A percentile compares a stretch with the other conserved stretches of the same genome.
These are phyloP conservation scores for Colletotrichum acutatum DNA, from an alignment of 2,329 filamentous ascomycete species.

Conservation along the genomic window DNA sequence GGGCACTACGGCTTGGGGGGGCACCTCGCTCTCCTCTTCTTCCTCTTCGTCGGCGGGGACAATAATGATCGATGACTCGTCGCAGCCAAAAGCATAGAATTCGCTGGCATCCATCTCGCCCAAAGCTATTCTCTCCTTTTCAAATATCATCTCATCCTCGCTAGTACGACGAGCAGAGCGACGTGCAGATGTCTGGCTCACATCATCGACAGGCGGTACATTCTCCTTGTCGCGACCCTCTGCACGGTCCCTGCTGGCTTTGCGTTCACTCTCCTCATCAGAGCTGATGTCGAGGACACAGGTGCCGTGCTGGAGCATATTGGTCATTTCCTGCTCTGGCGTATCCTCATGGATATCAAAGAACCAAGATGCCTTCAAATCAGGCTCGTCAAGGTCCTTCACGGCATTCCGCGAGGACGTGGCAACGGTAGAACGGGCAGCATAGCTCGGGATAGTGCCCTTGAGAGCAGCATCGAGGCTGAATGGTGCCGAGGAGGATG, in stretches of 20 bases:
- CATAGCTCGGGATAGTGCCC: conserved; percentile 76
- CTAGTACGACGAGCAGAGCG: conserved; percentile 46
- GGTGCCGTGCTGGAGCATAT: conserved; percentile 91
- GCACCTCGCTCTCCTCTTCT: conserved; percentile 41
- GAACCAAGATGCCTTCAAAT: conserved; percentile 78
- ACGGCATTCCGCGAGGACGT: conserved; percentile 39
- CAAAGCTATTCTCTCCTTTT: conserved; percentile 73
- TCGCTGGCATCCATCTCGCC: conserved; percentile 75
- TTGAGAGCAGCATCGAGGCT: conserved; percentile 86
- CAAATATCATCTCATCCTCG: conserved; percentile 67
- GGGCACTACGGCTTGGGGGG: conserved; percentile 6
- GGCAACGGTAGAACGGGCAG: conserved; percentile 50
- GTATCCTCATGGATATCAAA: conserved; percentile 97
- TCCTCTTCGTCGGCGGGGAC: conserved; percentile 70
- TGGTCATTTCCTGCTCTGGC: conserved; percentile 89
- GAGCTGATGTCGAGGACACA: conserved; percentile 88
- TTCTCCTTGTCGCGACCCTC: conserved; percentile 90
- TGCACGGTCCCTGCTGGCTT: conserved; percentile 60
- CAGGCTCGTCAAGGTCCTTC: conserved; percentile 52
- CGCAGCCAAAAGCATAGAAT: conserved; percentile 74
- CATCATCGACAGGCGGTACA: conserved; percentile 77
- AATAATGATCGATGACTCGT: conserved; percentile 70
- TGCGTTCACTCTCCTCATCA: conserved; percentile 78
- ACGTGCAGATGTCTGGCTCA: conserved; percentile 65
- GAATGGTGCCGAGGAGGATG: conserved; percentile 72